Evolutionary conservation across 1,284 basidiomycete species (phyloP).

Genomic region (Puccinia triticina): DNA sequence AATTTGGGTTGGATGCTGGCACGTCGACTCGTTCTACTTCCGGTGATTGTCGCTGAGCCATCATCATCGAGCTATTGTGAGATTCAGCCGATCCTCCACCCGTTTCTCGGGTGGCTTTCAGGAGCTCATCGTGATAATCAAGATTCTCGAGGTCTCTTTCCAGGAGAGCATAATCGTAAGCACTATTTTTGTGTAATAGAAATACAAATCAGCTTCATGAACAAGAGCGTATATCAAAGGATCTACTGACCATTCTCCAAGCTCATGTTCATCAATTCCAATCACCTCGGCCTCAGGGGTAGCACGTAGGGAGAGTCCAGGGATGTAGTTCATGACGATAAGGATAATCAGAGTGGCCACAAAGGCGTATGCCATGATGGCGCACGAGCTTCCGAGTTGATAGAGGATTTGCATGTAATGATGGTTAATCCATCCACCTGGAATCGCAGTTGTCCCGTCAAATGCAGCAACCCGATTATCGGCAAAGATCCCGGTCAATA

Average conservation of each 20-base stretch:
- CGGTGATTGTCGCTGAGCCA: background rate
- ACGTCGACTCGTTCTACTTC: background rate
- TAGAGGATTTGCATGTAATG: slow-evolving; percentile 72
- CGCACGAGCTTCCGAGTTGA: slow-evolving; percentile 78
- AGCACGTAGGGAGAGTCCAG: slow-evolving; percentile 76
- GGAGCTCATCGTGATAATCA: slow-evolving; percentile 47
- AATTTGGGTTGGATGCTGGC: background rate
- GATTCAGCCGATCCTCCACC: background rate
- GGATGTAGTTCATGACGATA: slow-evolving; percentile 91
- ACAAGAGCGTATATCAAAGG: background rate
- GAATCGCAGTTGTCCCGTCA: slow-evolving; percentile 74
- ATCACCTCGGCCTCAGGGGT: slow-evolving; percentile 83
- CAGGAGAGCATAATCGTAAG: slow-evolving; percentile 50
- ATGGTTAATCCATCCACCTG: slow-evolving; percentile 88
- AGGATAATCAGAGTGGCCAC: slow-evolving; percentile 71
- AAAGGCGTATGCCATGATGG: slow-evolving; percentile 78
- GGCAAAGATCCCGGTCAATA: slow-evolving; percentile 83
- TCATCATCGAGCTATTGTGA: background rate
- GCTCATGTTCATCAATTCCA: slow-evolving; percentile 88
- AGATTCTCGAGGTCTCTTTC: slow-evolving; percentile 48
- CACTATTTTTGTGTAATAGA: slow-evolving; percentile 14
- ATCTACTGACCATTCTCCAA: slow-evolving; percentile 72
- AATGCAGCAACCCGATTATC: slow-evolving; percentile 79
- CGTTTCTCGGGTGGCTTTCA: slow-evolving; percentile 32
- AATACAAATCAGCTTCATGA: background rate